phyloP scores from a whole-genome alignment of 352 stramenopile species.

The Globisporangium sylvaticum region DNA sequence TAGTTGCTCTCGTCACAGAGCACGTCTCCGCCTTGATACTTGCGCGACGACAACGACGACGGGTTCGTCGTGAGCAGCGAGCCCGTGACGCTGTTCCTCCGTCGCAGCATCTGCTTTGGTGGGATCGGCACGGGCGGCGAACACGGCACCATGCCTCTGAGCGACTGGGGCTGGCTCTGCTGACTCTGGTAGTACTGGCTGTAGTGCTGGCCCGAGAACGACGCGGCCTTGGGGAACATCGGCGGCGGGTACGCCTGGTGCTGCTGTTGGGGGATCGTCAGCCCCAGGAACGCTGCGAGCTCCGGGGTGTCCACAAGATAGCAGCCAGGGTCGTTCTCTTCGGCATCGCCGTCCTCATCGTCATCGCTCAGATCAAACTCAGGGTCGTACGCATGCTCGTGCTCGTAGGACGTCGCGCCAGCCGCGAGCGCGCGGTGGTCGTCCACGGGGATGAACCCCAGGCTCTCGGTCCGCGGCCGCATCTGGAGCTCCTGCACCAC shows the following conservation, averaged over 20 bases:
- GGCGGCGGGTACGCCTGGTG: background rate
- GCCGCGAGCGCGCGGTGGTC: background rate
- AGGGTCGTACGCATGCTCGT: background rate
- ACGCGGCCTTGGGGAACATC: slow-evolving; percentile 11
- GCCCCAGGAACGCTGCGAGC: slow-evolving; percentile 13
- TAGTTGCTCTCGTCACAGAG: slow-evolving; percentile 16
- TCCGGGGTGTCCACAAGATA: slow-evolving; percentile 15
- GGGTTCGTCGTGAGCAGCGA: slow-evolving; percentile 8
- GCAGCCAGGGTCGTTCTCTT: background rate
- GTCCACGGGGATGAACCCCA: background rate
- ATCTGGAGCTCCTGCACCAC: slow-evolving; percentile 1
- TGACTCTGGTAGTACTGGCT: background rate
- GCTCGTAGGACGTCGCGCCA: background rate
- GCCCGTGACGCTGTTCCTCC: slow-evolving; percentile 16
- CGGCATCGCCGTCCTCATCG: background rate
- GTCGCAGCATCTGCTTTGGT: slow-evolving; percentile 11
- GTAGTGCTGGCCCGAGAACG: slow-evolving; percentile 14
- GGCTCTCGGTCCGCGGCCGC: background rate
- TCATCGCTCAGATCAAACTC: background rate
- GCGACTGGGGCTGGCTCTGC: background rate
- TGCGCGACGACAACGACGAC: background rate
- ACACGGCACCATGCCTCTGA: slow-evolving; percentile 13
- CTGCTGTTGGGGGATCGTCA: background rate
- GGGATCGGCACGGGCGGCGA: slow-evolving; percentile 23
- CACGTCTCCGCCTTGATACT: background rate